Percentiles rank a stretch among this genome's conserved stretches.
phyloP scores from a whole-genome alignment of 106 monocot genomes.

The Iris macrosiphon region DNA sequence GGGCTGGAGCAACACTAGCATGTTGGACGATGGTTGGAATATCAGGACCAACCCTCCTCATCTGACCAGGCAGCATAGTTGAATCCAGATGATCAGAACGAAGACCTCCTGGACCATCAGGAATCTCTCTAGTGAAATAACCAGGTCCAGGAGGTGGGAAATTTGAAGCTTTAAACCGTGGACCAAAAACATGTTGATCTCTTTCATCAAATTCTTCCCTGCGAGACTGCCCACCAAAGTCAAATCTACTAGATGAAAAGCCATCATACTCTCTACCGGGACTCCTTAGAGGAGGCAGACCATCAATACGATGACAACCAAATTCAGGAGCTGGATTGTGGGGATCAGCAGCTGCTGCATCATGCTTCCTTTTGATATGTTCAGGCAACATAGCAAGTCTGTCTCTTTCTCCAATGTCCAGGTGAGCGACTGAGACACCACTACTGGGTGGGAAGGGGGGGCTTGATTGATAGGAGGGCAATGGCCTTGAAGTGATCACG shows the following conservation, averaged over 20 bases:
- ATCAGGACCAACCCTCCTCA: slow-evolving; percentile 25
- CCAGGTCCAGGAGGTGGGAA: slow-evolving; percentile 6
- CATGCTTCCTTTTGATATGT: no score
- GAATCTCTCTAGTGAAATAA: slow-evolving; percentile 17
- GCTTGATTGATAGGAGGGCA: no score
- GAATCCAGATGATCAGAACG: no score
- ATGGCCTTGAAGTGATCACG: slow-evolving; percentile 9
- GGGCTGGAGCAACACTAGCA: no score
- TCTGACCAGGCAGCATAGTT: slow-evolving; percentile 1
- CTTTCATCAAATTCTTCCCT: slow-evolving; percentile 15
- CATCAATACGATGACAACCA: slow-evolving; percentile 32
- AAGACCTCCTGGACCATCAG: no score
- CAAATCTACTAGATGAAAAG: no score
- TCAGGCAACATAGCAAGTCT: slow-evolving; percentile 23
- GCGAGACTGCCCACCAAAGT: no score
- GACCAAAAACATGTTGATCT: slow-evolving; percentile 15
- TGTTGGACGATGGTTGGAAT: no score
- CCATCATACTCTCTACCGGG: slow-evolving; percentile 13
- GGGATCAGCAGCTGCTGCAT: no score
- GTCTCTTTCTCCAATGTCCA: slow-evolving; percentile 12
- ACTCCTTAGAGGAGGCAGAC: slow-evolving; percentile 31
- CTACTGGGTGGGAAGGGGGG: slow-evolving; percentile 17
- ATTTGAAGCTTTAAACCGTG: slow-evolving; percentile 15
- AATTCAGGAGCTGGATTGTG: slow-evolving; percentile 30
- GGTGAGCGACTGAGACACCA: not conserved